Evolutionary conservation across 306 rosid species (phyloP), one percentile per base, ranked within the genome.

Genomic region (Cicer yamashitae): DNA sequence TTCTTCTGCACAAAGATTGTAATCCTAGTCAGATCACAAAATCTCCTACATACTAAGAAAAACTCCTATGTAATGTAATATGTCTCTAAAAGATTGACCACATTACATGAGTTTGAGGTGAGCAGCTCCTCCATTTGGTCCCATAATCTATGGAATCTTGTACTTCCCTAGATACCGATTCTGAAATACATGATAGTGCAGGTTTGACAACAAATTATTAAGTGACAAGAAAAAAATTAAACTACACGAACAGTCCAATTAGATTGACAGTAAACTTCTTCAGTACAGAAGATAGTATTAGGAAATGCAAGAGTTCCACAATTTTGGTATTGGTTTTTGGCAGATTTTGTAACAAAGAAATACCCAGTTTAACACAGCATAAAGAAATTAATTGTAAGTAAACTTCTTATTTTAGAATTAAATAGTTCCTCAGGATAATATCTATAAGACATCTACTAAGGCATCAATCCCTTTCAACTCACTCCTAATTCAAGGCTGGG

Each of bases 101-200:
- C 91, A 70, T 76, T 82, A 92, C 99, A 74, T 87, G 82, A 84
- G 73, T 45, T 65, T 84, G 79, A 25, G 88, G 86, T 39, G 84
- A 85, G 84, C 80, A 74, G 67, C 83, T 82, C 84, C 84, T 67
- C 99, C 99, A 94, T 78, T 94, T 94, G 68, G 87, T 79, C 81
- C 81, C n/a, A 14, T 63, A 72, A 73, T 86, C 84, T 15, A 67
- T 52, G 38, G 91, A 81, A 66, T 89, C 92, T 86, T 74, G 87
- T 74, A 54, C 74, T 70, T 87, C 85, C 69, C 56, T 75, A 41
- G 88, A 78, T 80, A 68, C 8, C 73, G 66, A 67, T 70, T 85
- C 92, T 86, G 89, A 83, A 82, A 85, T 76, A 84, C 39, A 65
- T 67, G 37, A 63, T 17, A 77, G 12, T 4, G 73, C 15, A 47